Percentiles rank a stretch among this genome's conserved stretches.
These are phyloP conservation scores for Ophiocordyceps unilateralis DNA, from an alignment of 2,329 filamentous ascomycete species.

Conservation along the genomic window DNA sequence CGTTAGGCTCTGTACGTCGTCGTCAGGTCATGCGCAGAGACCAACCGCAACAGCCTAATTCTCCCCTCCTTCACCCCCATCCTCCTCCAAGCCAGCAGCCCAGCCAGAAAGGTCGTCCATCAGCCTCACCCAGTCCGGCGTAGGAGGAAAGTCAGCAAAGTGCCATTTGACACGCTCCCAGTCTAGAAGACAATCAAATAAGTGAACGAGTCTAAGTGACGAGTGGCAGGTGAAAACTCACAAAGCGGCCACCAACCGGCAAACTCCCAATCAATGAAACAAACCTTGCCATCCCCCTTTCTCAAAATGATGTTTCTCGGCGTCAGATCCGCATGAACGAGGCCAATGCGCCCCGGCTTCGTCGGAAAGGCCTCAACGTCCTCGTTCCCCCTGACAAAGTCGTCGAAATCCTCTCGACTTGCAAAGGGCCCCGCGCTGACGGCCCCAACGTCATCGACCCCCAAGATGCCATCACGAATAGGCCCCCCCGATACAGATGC, in stretches of 20 bases:
- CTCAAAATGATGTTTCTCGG: not conserved
- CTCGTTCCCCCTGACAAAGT: not conserved
- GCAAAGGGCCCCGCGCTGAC: not conserved
- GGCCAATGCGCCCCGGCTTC: not conserved
- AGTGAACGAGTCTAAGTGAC: not conserved
- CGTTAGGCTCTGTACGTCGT: too few relatives aligned
- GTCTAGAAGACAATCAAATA: not conserved
- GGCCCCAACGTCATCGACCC: not conserved
- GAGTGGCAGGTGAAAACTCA: not conserved
- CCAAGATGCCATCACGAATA: not conserved
- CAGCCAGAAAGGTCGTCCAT: not conserved
- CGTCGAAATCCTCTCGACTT: not conserved
- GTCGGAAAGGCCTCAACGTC: not conserved
- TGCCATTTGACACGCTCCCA: not conserved
- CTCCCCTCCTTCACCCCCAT: slow-evolving; percentile 4
- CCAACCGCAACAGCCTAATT: too few relatives aligned
- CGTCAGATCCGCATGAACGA: not conserved
- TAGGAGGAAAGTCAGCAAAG: not conserved
- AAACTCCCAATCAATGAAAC: not conserved
- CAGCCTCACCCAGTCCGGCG: not conserved
- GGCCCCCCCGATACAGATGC: not conserved
- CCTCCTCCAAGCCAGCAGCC: not conserved
- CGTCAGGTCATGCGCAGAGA: too few relatives aligned
- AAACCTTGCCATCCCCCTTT: not conserved
- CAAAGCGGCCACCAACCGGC: not conserved